Conservation (phyloP, 2,329 filamentous ascomycete species). For the Ustulina deusta region DNA sequence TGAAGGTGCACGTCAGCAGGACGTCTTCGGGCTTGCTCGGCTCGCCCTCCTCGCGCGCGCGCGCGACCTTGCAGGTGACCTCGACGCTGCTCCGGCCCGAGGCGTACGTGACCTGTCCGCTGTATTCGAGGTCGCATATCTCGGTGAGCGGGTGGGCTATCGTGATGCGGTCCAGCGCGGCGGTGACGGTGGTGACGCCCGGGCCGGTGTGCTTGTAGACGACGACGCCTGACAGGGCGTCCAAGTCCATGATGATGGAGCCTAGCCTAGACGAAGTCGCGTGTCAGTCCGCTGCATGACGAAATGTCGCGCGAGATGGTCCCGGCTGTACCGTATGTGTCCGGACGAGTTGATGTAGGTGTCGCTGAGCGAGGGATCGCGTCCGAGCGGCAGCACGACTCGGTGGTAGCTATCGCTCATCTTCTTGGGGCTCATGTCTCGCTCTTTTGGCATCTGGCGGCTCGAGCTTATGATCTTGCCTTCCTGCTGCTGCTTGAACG, state of each 20-base stretch:
- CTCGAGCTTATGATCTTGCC: conserved; percentile 47
- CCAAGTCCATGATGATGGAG: conserved; percentile 82
- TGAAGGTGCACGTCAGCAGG: conserved; percentile 69
- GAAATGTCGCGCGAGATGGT: background rate
- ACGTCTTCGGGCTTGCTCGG: conserved; percentile 59
- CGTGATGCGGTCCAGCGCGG: conserved; percentile 63
- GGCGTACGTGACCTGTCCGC: conserved; percentile 72
- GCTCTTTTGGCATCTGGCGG: conserved; percentile 53
- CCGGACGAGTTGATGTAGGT: conserved; percentile 82
- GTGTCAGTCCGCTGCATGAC: background rate
- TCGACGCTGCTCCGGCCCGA: conserved; percentile 80
- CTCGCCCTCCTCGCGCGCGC: conserved; percentile 71
- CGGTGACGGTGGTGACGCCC: conserved; percentile 63
- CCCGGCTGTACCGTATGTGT: conserved; percentile 70
- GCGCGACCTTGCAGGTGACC: conserved; percentile 78
- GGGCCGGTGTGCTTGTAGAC: conserved; percentile 76
- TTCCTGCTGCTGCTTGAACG: conserved; percentile 67
- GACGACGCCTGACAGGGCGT: conserved; percentile 80
- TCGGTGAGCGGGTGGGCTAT: conserved; percentile 78
- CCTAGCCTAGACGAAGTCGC: conserved; percentile 64
- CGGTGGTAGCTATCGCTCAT: conserved; percentile 79
- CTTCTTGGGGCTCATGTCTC: conserved; percentile 72
- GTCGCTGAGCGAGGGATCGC: conserved; percentile 81
- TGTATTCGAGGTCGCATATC: conserved; percentile 82
- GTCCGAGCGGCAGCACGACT: conserved; percentile 75